Evolutionary conservation across 768 basidiomycete species (phyloP), one percentile per base, ranked within the genome.

Genomic region (Gyrodon lividus): DNA sequence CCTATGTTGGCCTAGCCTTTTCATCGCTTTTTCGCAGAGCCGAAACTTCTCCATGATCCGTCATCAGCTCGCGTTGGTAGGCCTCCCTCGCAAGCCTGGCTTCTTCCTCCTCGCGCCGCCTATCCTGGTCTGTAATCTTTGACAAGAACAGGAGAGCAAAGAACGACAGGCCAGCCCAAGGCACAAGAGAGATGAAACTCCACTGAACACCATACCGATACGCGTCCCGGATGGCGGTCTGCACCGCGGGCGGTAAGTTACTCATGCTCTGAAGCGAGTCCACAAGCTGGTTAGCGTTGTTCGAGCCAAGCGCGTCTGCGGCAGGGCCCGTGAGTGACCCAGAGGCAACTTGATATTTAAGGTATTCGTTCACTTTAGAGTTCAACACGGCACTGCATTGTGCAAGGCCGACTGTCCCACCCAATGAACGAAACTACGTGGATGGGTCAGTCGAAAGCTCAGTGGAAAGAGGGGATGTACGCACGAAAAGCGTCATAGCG

Each of bases 131-230:
- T 30, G 52, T 58, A 40, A 75, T 70, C 7, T 66, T 66, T 7
- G 52, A 48, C 59, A 77, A 52, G 51, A 72, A 68, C 42, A 74
- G 51, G 35, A 64, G 60, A 12, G 62, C 17, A 44, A 74, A 13
- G 37, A 65, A 51, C 9, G 64, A 52, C n/a, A 74, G 30, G 20
- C 34, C 69, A n/a, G 60, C 55, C 74, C 77, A 77, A 0, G 76
- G 75, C 12, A 77, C 47, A 30, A 77, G 57, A 22, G 70, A 74
- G 50, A 74, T 65, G 58, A 77, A 76, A 20, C 58, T 59, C 68
- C 68, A 75, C 14, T 65, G 59, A 19, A 65, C 56, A 8, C 69
- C 75, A 26, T 67, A 46, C 23, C 67, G 44, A 60, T 72, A 75
- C 38, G 74, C 74, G 42, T 68, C 66, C 26, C 60, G 61, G 7